These are phyloP conservation scores for Ramicandelaber brevisporus DNA, from an alignment of 192 early-diverging fungal genomes.

Conservation along the genomic window DNA sequence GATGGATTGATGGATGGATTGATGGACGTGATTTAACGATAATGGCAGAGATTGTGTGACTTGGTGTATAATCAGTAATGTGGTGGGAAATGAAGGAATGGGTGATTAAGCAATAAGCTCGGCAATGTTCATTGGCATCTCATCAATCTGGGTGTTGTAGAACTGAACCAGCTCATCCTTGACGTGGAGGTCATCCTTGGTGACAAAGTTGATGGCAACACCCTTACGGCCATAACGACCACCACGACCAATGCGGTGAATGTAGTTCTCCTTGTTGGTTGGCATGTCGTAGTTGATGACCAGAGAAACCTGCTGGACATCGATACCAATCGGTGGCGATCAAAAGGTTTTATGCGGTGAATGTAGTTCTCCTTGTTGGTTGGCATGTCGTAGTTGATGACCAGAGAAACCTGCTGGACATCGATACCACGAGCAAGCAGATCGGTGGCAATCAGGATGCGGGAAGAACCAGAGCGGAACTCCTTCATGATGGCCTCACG, in stretches of 20 bases:
- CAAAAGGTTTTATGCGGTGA: no score
- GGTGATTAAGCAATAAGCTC: no score
- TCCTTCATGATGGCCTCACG: constrained; percentile 97
- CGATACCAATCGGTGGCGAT: constrained; percentile 99
- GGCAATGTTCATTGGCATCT: constrained; percentile 98
- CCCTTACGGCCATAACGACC: constrained; percentile 99
- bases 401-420: constrained; percentile 98
- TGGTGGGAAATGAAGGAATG: no score
- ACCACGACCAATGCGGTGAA: constrained; percentile 98
- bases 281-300: constrained; percentile 99
- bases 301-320: constrained; percentile 98
- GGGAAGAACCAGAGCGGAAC: constrained; percentile 91
- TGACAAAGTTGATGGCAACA: constrained; percentile 99
- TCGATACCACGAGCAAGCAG: constrained; percentile 99
- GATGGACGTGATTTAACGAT: no score
- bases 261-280: constrained; percentile 94
- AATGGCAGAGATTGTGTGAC: no score
- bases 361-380: constrained; percentile 98
- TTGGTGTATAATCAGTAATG: no score
- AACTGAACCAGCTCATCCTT: constrained; percentile 75
- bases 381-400: constrained; percentile 97
- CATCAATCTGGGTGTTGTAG: constrained; percentile 98
- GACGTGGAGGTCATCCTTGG: constrained; percentile 76
- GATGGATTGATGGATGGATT: no score
- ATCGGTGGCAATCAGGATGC: constrained; percentile 94